A percentile compares a stretch with the other conserved stretches of the same genome.
Evolutionary conservation across 106 monocot species (phyloP).

Genomic region (Narthecium ossifragum): DNA sequence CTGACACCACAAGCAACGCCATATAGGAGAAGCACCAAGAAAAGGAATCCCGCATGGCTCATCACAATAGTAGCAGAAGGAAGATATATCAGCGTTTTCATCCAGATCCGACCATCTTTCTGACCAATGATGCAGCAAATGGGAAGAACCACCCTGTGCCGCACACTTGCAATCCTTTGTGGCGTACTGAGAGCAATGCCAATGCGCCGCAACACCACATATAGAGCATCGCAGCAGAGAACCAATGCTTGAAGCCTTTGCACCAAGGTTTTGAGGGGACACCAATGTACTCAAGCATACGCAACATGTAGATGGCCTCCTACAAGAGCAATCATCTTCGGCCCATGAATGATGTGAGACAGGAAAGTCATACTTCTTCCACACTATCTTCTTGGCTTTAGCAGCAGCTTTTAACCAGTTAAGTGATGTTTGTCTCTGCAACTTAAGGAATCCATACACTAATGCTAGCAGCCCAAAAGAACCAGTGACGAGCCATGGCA

Average conservation of each 20-base stretch:
- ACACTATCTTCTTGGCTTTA: slow-evolving; percentile 57
- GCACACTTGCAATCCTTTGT: slow-evolving; percentile 77
- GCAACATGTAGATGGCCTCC: slow-evolving; percentile 60
- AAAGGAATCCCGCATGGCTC: slow-evolving; percentile 72
- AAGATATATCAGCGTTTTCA: slow-evolving; percentile 56
- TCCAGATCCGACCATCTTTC: slow-evolving; percentile 70
- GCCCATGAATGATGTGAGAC: slow-evolving; percentile 65
- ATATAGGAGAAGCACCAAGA: slow-evolving; percentile 69
- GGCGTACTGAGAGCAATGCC: slow-evolving; percentile 41
- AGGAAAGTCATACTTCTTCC: slow-evolving; percentile 57
- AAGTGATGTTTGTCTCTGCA: slow-evolving; percentile 60
- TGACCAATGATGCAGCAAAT: slow-evolving; percentile 85
- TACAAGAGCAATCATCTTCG: slow-evolving; percentile 28
- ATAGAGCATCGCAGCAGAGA: slow-evolving; percentile 53
- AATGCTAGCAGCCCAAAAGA: slow-evolving; percentile 55
- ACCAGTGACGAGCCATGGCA: slow-evolving; percentile 52
- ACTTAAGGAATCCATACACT: slow-evolving; percentile 54
- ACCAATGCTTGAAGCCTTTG: slow-evolving; percentile 2
- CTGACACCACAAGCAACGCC: slow-evolving; percentile 90
- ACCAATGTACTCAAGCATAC: slow-evolving; percentile 65
- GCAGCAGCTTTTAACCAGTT: slow-evolving; percentile 86
- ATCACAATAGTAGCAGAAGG: slow-evolving; percentile 80
- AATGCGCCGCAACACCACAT: slow-evolving; percentile 76
- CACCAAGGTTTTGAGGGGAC: slow-evolving; percentile 24
- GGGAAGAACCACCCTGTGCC: slow-evolving; percentile 52